Base-by-base conservation (phyloP, 257 asterid genomes). In the Phtheirospermum japonicum region DNA sequence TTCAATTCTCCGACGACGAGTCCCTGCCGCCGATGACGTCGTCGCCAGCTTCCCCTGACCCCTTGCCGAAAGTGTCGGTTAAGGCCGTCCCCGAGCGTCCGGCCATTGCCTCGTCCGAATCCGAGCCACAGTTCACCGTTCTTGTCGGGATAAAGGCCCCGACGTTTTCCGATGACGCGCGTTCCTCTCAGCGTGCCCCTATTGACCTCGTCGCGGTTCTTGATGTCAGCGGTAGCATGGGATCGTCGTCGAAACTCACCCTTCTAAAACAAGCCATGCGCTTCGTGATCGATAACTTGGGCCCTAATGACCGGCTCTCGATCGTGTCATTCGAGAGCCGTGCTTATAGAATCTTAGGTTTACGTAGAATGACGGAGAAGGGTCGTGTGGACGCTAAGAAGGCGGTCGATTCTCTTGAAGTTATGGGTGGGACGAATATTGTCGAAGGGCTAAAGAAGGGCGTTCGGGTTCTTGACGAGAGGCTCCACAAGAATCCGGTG, bases 121-220 rank as follows among this genome's bases (percentile, higher is more conserved):
- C 69, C 9, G n/a, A 40, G 0, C 9, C 64, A 9, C 63, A 33
- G 0, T 74, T 77, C 6, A 2, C 75, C 0, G 77, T 77, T 53
- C 79, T 77, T 0, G 71, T 77, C 3, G 64, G 70, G 4, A 30
- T 77, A 26, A 71, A 20, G 34, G 77, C 75, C 9, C 83, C 77
- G 1, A 13, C 79, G 1, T 43, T 77, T 4, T 54, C 69, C 1
- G 64, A 52, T 1, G 50, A 51, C 9, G 9, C 49, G n/a, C n/a
- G n/a, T n/a, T n/a, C n/a, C n/a, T n/a, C n/a, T 9, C 51, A 65
- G 12, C 79, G 79, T 1, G 81, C 77, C 9, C 63, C 84, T 11
- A 16, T 73, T 9, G 77, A 75, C 68, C 77, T 79, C 4, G 84
- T 75, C 0, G 62, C 68, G 0, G 83, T 78, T 19, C 71, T 78